Conservation (phyloP, 148 eudicot species). For the Silene uniflora region DNA sequence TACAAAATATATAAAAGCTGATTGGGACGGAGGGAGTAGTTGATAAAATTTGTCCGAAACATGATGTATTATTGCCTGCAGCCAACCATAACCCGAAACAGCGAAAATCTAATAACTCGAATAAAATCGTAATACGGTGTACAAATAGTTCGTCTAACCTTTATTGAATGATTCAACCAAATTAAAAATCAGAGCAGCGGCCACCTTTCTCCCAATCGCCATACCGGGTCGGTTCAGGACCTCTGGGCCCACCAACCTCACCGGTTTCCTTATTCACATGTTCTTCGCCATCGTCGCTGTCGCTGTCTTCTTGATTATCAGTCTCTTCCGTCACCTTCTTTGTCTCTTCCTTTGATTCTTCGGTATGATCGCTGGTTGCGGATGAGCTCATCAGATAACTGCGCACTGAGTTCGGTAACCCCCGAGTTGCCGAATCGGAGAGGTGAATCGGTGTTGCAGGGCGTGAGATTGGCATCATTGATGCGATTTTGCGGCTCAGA, state of each 20-base stretch:
- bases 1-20: too few relatives aligned
- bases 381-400: slow-evolving; percentile 34
- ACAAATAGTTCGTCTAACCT: too few relatives aligned
- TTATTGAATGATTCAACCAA: too few relatives aligned
- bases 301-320: slow-evolving; percentile 3
- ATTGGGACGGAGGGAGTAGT: too few relatives aligned
- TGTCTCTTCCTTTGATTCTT: slow-evolving; percentile 2
- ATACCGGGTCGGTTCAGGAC: slow-evolving; percentile 90
- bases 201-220: slow-evolving; percentile 94
- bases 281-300: slow-evolving; percentile 22
- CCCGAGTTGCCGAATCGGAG: slow-evolving; percentile 21
- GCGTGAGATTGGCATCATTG: slow-evolving; percentile 19
- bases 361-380: slow-evolving; percentile 19
- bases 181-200: slow-evolving; percentile 83
- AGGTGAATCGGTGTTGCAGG: slow-evolving; percentile 10
- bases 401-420: slow-evolving; percentile 23
- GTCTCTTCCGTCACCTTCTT: slow-evolving; percentile 12
- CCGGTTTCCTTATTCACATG: slow-evolving; percentile 62
- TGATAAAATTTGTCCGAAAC: too few relatives aligned
- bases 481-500: slow-evolving; percentile 41
- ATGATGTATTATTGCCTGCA: too few relatives aligned
- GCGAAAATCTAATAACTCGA: too few relatives aligned
- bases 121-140: too few relatives aligned
- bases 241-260: slow-evolving; percentile 86
- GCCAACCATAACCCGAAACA: too few relatives aligned